phyloP scores from a whole-genome alignment of 2,329 filamentous ascomycete genomes.

The Zelopaecilomyces penicillatus region DNA sequence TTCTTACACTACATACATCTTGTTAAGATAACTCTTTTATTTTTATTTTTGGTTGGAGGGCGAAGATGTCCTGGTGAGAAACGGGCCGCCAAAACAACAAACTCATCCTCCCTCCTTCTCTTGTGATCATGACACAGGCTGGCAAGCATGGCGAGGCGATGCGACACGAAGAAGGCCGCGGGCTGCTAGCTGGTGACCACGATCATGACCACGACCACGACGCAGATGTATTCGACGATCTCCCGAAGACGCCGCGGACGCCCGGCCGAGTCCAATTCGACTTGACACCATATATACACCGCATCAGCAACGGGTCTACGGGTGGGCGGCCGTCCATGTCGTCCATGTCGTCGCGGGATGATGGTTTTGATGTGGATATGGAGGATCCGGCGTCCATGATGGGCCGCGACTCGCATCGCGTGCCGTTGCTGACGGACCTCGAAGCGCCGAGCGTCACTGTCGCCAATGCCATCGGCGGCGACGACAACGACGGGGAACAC shows the following conservation, averaged over 20 bases:
- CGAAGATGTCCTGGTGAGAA: constrained; percentile 7
- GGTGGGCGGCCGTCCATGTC: constrained; percentile 5
- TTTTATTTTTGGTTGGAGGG: not conserved
- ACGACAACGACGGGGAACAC: constrained; percentile 32
- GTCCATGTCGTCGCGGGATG: constrained; percentile 13
- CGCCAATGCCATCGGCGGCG: constrained; percentile 43
- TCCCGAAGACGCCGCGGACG: constrained; percentile 27
- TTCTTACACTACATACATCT: too few species aligned
- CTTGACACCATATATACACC: constrained; percentile 38
- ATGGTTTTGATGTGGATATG: constrained; percentile 38
- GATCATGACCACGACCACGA: constrained; percentile 17
- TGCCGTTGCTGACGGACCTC: constrained; percentile 72
- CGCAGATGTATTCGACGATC: constrained; percentile 12
- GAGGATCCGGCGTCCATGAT: constrained; percentile 38
- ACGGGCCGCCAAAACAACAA: not conserved
- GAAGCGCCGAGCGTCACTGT: constrained; percentile 71
- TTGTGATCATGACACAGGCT: constrained; percentile 24
- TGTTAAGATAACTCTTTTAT: not conserved
- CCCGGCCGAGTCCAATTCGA: constrained; percentile 71
- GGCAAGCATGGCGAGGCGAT: constrained; percentile 21
- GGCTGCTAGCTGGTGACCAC: constrained; percentile 21
- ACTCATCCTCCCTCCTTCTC: not conserved
- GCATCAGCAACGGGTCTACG: constrained; percentile 16
- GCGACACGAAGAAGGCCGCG: constrained; percentile 23
- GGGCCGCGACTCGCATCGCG: constrained; percentile 44